Evolutionary conservation across 192 early-diverging fungal species (phyloP).

Genomic region (Powellomyces hirtus): DNA sequence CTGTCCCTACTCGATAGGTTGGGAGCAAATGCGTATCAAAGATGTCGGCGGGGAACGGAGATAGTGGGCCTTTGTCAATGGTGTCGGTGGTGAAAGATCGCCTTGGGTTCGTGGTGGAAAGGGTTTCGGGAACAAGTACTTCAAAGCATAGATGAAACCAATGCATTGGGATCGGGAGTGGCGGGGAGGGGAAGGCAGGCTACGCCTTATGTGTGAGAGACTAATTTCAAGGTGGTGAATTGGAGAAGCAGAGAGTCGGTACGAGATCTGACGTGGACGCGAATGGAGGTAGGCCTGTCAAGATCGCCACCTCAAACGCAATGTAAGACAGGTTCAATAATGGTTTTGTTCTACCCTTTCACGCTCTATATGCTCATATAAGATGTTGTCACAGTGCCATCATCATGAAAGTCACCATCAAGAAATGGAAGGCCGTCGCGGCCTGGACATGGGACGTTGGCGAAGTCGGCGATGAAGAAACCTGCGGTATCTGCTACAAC

Average conservation of each 20-base stretch:
- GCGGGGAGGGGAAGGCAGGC: no score
- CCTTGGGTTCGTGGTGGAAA: neutral
- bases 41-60: slow-evolving; percentile 15
- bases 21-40: slow-evolving; percentile 15
- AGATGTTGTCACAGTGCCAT: no score
- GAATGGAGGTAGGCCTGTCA: no score
- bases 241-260: no score
- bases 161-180: slow-evolving; percentile 9
- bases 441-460: slow-evolving; percentile 81
- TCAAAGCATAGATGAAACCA: slow-evolving; percentile 23
- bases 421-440: slow-evolving; percentile 74
- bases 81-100: neutral
- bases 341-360: no score
- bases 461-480: slow-evolving; percentile 78
- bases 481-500: slow-evolving; percentile 89
- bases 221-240: no score
- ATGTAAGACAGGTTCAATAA: no score
- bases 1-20: slow-evolving; percentile 18
- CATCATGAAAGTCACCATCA: slow-evolving; percentile 6
- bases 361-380: no score
- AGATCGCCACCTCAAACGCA: no score
- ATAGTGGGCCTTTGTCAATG: neutral
- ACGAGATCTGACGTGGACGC: no score
- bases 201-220: no score
- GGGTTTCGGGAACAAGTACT: slow-evolving; percentile 2